Conservation (phyloP, 306 rosid genomes). For the Trichosanthes truncata region DNA sequence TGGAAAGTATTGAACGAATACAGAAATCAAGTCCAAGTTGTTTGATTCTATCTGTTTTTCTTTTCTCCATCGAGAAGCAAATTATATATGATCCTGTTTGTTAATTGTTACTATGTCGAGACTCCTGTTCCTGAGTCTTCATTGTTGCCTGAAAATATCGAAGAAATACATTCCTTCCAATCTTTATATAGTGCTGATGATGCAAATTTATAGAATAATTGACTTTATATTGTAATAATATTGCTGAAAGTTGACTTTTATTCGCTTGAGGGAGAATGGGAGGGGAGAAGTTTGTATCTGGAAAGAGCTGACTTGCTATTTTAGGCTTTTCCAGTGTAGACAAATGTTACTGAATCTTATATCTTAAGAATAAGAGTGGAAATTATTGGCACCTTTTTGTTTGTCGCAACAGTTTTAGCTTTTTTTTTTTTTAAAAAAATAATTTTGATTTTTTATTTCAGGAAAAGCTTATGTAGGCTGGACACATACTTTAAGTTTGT, state of each 20-base stretch:
- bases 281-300: not conserved
- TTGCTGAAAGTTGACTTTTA: not conserved
- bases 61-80: not conserved
- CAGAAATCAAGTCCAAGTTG: not conserved
- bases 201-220: not conserved
- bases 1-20: not conserved
- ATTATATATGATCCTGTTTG: not conserved
- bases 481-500: constrained; percentile 76
- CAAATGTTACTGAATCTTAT: not conserved
- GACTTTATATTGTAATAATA: not conserved
- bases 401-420: not conserved
- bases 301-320: not conserved
- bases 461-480: constrained; percentile 60
- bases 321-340: not conserved
- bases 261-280: not conserved
- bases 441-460: constrained; percentile 20
- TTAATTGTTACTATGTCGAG: not conserved
- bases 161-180: not conserved
- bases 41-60: not conserved
- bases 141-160: not conserved
- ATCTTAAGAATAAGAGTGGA: not conserved
- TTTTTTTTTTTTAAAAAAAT: not conserved
- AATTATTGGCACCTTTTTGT: not conserved
- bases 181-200: not conserved
- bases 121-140: not conserved